Evolutionary conservation across 768 basidiomycete genomes (phyloP), one percentile per base, ranked within the genome.

Genomic region (Paxillus rubicundulus): DNA sequence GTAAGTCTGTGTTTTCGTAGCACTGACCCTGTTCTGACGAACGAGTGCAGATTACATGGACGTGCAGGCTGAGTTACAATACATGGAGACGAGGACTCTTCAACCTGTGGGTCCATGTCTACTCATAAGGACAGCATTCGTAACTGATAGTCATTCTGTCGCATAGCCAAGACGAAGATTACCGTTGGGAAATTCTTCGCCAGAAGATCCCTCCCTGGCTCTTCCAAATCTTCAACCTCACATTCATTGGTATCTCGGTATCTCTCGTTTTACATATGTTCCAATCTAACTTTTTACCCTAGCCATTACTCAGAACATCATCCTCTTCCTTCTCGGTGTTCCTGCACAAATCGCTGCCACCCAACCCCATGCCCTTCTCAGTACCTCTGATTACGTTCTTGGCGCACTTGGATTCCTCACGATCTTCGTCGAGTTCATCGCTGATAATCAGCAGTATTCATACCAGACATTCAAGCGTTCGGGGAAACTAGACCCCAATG

Each of bases 381-480:
- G 73, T 17, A 57, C 65, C 1, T 80, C 85, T 7, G 95, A 98
- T 61, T 78, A 80, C 57, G 42, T 76, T 20, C 80, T 97, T 28
- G 77, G 82, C 7, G 59, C 68, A 0, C 64, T 86, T 4, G 84
- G 86, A 3, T 69, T 96, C 9, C 50, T 77, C 14, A 71, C 82
- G 14, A 67, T 96, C 41, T 76, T 72, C 2, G 56, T 84, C 33
- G 95, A 98, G 65, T 92, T 90, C 71, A 83, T 80, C 1, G 81
- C 95, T 4, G 96, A 98, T 68, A 93, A 95, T 59, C 91, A 94
- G 66, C 96, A 98, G 61, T 94, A 82, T 68, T 82, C 87, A 3
- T 96, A 78, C 70, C 89, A 92, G 57, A 80, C 80, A 0, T 88
- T 84, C 70, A 98, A 98, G 68, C 82, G 67, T 66, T 16, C 72